These are phyloP conservation scores for Curvularia eragrostidis DNA, from an alignment of 2,329 filamentous ascomycete species.

Conservation along the genomic window DNA sequence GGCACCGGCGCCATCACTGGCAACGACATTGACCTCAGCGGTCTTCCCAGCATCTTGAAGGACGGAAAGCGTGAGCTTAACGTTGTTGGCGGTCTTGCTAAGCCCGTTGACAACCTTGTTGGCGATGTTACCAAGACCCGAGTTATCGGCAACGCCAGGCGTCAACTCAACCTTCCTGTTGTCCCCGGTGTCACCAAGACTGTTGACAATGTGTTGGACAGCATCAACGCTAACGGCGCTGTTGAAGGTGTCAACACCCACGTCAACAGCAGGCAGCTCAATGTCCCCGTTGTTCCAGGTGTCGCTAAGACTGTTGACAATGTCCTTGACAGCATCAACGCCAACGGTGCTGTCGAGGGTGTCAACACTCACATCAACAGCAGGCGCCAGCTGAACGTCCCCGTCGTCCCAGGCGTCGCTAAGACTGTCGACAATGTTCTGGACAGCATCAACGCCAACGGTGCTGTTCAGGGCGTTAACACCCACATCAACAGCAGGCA, in stretches of 20 bases:
- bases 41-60: constrained; percentile 8
- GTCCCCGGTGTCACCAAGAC: background rate
- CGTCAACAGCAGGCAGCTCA: background rate
- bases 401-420: background rate
- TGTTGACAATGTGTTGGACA: background rate
- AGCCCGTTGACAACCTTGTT: background rate
- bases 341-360: background rate
- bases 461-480: background rate
- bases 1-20: constrained; percentile 16
- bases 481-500: background rate
- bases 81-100: background rate
- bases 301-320: background rate
- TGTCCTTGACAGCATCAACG: background rate
- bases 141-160: constrained; percentile 4
- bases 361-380: background rate
- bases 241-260: background rate
- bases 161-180: background rate
- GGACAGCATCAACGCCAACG: background rate
- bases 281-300: background rate
- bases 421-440: background rate
- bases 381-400: background rate
- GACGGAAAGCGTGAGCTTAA: background rate
- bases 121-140: background rate
- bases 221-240: background rate
- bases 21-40: constrained; percentile 20